Base-by-base conservation (phyloP, 2,329 filamentous ascomycete species). In the Tolypocladium nubicola region DNA sequence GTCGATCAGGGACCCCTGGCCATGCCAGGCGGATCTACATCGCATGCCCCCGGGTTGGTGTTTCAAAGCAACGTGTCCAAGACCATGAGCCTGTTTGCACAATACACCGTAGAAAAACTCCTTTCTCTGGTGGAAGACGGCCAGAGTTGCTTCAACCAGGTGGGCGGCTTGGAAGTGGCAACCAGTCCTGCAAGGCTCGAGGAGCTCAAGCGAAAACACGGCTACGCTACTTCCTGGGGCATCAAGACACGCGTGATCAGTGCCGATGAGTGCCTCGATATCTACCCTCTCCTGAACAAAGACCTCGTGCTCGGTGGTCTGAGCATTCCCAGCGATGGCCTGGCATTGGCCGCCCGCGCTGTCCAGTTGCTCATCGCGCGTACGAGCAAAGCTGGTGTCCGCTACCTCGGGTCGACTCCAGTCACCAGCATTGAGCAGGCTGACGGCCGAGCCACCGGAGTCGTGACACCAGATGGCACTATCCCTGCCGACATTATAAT, bases 11-110 rank as follows among this genome's bases (percentile, higher is more conserved):
- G 83, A 0, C 83, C 83, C 3, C 67, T 86, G 61, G 71, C 75
- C 58, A 79, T 86, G 76, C 83, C 83, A 0, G 83, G 84, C 33
- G 83, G 83, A 50, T 86, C 84, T 35, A 86, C 84, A 8, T 86
- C 83, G 8, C 83, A 86, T 61, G 83, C 83, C 5, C 83, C 83
- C 0, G 83, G 83, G 0, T 74, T 86, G 3, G 83, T 86, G 0
- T 86, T 85, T 63, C 83, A 86, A 65, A 85, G 81, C 9, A 85
- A 80, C 54, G 67, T 73, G 1, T 82, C 78, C 53, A 82, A 79
- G 66, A 79, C 79, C 0, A 74, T 86, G 80, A 83, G 77, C 6
- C 67, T 74, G 4, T 77, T 86, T 55, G 84, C 83, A 2, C 76
- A 75, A 52, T 86, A 86, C 65, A 86, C 83, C 0, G 76, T 85